phyloP scores from a whole-genome alignment of 306 rosid species.

The Clitoria ternatea region DNA sequence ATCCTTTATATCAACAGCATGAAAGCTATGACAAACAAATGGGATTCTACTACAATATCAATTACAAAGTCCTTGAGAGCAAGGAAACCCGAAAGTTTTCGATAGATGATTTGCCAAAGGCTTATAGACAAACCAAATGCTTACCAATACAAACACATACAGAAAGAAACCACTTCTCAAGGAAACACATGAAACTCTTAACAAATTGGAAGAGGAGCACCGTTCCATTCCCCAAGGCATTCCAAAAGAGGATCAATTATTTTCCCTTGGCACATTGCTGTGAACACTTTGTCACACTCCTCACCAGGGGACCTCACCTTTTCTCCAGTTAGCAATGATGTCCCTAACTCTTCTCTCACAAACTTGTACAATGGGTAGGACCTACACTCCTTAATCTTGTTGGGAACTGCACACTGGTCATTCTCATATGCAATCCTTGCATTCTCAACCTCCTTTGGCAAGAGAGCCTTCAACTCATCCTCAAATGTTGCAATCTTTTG shows the following conservation, averaged over 20 bases:
- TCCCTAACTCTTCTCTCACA: slow-evolving; percentile 65
- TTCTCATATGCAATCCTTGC: slow-evolving; percentile 53
- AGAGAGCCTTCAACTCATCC: slow-evolving; percentile 54
- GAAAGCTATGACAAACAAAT: slow-evolving; percentile 21
- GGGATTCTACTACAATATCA: slow-evolving; percentile 21
- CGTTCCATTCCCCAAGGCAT: slow-evolving; percentile 77
- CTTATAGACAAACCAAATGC: slow-evolving; percentile 20
- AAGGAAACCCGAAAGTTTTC: slow-evolving; percentile 8
- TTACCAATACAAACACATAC: background rate
- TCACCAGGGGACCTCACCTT: slow-evolving; percentile 69
- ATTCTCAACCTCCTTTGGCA: slow-evolving; percentile 81
- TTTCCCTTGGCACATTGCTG: slow-evolving; percentile 74
- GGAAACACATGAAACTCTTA: slow-evolving; percentile 21
- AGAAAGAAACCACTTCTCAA: slow-evolving; percentile 13
- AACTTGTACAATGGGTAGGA: slow-evolving; percentile 84
- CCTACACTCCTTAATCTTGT: slow-evolving; percentile 69
- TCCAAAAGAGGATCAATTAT: slow-evolving; percentile 76
- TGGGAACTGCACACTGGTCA: slow-evolving; percentile 42
- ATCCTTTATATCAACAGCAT: slow-evolving; percentile 13
- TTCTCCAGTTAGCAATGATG: slow-evolving; percentile 62
- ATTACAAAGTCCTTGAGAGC: slow-evolving; percentile 7
- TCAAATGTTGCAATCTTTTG: slow-evolving; percentile 77
- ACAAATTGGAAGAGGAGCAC: slow-evolving; percentile 76
- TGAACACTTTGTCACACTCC: slow-evolving; percentile 71
- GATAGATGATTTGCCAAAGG: slow-evolving; percentile 15